phyloP scores from a whole-genome alignment of 192 early-diverging fungal species.

The Coemansia sp. region DNA sequence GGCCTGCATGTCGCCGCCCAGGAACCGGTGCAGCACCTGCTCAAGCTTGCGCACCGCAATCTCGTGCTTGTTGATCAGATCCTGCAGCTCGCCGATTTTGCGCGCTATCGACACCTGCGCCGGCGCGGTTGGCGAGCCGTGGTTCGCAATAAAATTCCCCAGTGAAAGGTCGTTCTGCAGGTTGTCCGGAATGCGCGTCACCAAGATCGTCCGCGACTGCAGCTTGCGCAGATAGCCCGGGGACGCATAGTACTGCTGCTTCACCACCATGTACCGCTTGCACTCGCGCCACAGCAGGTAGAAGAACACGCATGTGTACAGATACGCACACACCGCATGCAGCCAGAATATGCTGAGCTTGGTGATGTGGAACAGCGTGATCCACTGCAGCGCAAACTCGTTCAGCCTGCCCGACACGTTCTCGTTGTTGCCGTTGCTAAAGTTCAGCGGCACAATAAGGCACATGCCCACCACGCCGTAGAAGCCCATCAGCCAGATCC shows the following conservation, averaged over 20 bases:
- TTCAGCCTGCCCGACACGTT: conserved; percentile 26
- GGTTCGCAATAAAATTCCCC: conserved; percentile 46
- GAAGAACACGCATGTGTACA: conserved; percentile 58
- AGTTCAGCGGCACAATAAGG: conserved; percentile 64
- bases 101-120: conserved; percentile 65
- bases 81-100: conserved; percentile 62
- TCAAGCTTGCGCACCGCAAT: conserved; percentile 64
- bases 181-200: conserved; percentile 59
- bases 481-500: conserved; percentile 56
- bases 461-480: conserved; percentile 60
- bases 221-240: conserved; percentile 60
- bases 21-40: conserved; percentile 58
- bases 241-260: conserved; percentile 59
- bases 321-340: conserved; percentile 60
- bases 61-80: conserved; percentile 65
- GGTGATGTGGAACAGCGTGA: conserved; percentile 53
- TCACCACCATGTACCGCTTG: conserved; percentile 51
- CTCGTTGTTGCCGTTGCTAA: conserved; percentile 56
- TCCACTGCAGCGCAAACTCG: conserved; percentile 38
- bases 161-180: conserved; percentile 60
- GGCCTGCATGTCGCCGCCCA: conserved; percentile 15
- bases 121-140: conserved; percentile 45
- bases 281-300: conserved; percentile 56
- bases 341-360: conserved; percentile 59
- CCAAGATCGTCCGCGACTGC: conserved; percentile 67